Evolutionary conservation across 116 monocot genomes (phyloP).

Genomic region (Phalaenopsis hybrid): DNA sequence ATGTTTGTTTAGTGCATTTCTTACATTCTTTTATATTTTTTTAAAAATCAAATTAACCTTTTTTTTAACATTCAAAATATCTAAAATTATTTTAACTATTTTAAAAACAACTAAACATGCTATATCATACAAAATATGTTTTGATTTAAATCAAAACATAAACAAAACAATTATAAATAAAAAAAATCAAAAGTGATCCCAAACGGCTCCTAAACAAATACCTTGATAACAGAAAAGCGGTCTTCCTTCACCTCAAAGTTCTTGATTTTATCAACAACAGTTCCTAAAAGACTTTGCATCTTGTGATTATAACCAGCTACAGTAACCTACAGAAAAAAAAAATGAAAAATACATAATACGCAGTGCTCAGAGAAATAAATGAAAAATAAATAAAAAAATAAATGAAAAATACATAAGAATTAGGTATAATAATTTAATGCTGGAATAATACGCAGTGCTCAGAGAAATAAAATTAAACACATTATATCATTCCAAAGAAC

Average conservation of each 20-base stretch:
- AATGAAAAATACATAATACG: constrained; percentile 8
- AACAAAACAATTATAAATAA: too few relatives aligned
- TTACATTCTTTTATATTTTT: too few relatives aligned
- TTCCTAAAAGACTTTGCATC: constrained; percentile 70
- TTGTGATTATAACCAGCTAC: constrained; percentile 84
- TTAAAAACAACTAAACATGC: too few relatives aligned
- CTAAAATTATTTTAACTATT: too few relatives aligned
- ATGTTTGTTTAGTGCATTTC: too few relatives aligned
- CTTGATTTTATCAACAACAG: constrained; percentile 51
- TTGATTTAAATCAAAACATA: too few relatives aligned
- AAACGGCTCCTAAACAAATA: constrained; percentile 17
- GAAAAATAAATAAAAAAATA: not conserved
- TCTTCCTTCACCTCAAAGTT: constrained; percentile 74
- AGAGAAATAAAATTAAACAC: not conserved
- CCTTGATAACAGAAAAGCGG: constrained; percentile 87
- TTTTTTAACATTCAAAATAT: too few relatives aligned
- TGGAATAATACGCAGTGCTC: not conserved
- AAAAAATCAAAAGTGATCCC: too few relatives aligned
- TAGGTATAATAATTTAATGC: not conserved
- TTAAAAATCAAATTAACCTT: too few relatives aligned
- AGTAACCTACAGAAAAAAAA: constrained; percentile 37
- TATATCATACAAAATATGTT: too few relatives aligned
- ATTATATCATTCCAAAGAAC: constrained; percentile 4
- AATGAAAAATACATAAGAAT: constrained; percentile 7
- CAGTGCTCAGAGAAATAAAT: too few relatives aligned